Evolutionary conservation across 768 basidiomycete genomes (phyloP).

Genomic region (Saitozyma sp.): DNA sequence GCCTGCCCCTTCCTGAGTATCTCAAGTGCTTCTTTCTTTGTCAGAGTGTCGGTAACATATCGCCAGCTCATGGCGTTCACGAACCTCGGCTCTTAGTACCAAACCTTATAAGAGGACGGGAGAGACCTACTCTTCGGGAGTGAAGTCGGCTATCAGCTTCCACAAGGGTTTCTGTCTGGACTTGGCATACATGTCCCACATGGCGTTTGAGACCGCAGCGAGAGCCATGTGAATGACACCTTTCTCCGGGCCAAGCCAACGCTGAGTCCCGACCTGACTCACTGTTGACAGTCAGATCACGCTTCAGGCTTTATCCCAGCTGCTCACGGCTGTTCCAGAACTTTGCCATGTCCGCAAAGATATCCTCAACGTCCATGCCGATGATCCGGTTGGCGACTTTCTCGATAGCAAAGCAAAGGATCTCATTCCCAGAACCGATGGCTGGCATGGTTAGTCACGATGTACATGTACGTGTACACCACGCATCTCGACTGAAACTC

Average conservation of each 20-base stretch:
- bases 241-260: slow-evolving; percentile 96
- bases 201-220: slow-evolving; percentile 83
- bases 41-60: slow-evolving; percentile 67
- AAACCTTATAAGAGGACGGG: slow-evolving; percentile 73
- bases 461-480: too few relatives aligned
- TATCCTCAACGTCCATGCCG: slow-evolving; percentile 74
- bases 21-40: slow-evolving; percentile 50
- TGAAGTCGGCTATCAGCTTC: slow-evolving; percentile 91
- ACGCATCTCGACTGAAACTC: too few relatives aligned
- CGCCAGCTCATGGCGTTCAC: too few relatives aligned
- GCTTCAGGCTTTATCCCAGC: too few relatives aligned
- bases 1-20: background rate
- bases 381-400: slow-evolving; percentile 75
- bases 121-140: slow-evolving; percentile 54
- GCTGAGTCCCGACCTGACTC: too few relatives aligned
- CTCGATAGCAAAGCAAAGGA: slow-evolving; percentile 78
- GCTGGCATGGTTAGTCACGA: too few relatives aligned
- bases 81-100: too few relatives aligned
- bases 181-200: slow-evolving; percentile 76
- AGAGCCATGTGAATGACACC: slow-evolving; percentile 90
- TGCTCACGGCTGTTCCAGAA: slow-evolving; percentile 72
- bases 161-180: slow-evolving; percentile 79
- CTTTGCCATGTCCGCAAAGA: slow-evolving; percentile 87
- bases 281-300: too few relatives aligned
- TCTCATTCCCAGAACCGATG: slow-evolving; percentile 77